Evolutionary conservation across 164 flowering plant species (phyloP).

Genomic region (Vitis rotundifolia): DNA sequence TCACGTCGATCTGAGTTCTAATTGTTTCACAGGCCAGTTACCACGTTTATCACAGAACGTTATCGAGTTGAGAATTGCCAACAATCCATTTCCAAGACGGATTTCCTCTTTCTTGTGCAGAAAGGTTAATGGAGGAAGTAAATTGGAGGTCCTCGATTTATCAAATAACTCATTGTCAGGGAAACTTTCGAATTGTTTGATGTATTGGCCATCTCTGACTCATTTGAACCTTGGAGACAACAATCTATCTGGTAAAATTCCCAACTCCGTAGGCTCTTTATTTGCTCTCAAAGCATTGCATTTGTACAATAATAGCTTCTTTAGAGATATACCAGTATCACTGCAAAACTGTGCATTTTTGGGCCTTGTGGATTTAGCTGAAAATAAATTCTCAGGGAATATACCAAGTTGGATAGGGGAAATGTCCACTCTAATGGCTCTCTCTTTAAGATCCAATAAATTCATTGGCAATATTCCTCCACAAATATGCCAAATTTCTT

Average conservation of each 20-base stretch:
- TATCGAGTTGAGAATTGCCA: neutral
- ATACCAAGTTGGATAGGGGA: neutral
- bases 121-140: neutral
- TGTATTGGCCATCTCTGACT: neutral
- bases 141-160: neutral
- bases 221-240: neutral
- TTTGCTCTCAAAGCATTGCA: neutral
- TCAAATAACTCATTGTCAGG: neutral
- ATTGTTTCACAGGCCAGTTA: neutral
- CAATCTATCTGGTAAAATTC: neutral
- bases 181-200: neutral
- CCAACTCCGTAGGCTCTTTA: neutral
- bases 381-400: neutral
- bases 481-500: too few relatives aligned
- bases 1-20: neutral
- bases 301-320: neutral
- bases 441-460: too few relatives aligned
- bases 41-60: neutral
- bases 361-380: neutral
- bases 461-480: too few relatives aligned
- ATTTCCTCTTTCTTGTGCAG: neutral
- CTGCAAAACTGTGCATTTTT: neutral
- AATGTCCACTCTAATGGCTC: too few relatives aligned
- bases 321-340: neutral
- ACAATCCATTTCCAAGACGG: neutral